phyloP scores from a whole-genome alignment of 2,329 filamentous ascomycete genomes.

The Ophiosphaerella narmari region DNA sequence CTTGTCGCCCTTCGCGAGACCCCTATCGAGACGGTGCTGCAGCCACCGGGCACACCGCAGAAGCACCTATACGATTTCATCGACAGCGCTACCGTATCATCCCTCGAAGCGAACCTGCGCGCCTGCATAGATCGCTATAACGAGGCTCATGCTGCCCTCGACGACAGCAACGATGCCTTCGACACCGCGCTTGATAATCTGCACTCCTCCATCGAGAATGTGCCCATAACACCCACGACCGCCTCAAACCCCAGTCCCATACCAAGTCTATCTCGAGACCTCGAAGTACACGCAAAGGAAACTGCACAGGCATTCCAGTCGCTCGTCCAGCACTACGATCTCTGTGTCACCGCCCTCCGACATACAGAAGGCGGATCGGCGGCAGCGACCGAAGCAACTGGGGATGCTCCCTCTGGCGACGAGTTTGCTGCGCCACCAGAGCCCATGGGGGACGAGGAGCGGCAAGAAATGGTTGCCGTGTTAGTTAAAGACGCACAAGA shows the following conservation, averaged over 20 bases:
- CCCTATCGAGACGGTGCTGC: conserved; percentile 66
- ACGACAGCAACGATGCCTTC: conserved; percentile 65
- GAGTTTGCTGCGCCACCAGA: conserved; percentile 59
- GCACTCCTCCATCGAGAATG: conserved; percentile 40
- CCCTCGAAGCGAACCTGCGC: conserved; percentile 69
- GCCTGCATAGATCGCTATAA: conserved; percentile 73
- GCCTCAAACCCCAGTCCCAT: conserved; percentile 47
- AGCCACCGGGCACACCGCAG: conserved; percentile 55
- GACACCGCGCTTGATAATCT: conserved; percentile 67
- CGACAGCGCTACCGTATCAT: conserved; percentile 71
- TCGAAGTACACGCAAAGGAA: conserved; percentile 76
- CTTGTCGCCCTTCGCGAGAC: conserved; percentile 68
- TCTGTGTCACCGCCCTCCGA: conserved; percentile 88
- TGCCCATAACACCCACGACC: conserved; percentile 36
- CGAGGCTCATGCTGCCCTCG: conserved; percentile 65
- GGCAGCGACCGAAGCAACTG: conserved; percentile 51
- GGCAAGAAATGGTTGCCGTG: conserved; percentile 80
- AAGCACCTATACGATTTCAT: conserved; percentile 77
- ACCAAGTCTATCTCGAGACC: conserved; percentile 53
- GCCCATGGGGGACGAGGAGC: conserved; percentile 75
- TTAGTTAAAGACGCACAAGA: conserved; percentile 71
- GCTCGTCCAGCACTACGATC: conserved; percentile 85
- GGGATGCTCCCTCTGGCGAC: conserved; percentile 37
- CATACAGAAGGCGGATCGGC: conserved; percentile 72
- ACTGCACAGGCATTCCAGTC: conserved; percentile 83